Base-by-base conservation (phyloP, 176 grass and related monocot species). In the Carex parvula region DNA sequence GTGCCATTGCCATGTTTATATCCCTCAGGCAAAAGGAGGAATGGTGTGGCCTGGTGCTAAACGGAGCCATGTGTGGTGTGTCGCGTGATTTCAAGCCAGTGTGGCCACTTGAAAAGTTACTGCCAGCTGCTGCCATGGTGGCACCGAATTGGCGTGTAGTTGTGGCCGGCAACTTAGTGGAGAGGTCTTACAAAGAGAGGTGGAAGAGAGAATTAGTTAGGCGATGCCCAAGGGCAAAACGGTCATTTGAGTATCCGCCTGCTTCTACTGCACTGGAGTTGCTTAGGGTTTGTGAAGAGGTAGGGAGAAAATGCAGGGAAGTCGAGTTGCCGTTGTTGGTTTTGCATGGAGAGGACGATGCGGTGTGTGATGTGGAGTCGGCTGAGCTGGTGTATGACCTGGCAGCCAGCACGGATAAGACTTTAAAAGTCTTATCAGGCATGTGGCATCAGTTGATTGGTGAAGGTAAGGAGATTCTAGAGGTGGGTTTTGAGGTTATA, bases 401-500 rank as follows among this genome's bases (percentile, higher is more conserved):
- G 68, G 88, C 88, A 2, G 8, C 18, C 1, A 86, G 84, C 67
- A 33, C 32, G 11, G 88, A 89, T 63, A 89, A 89, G 84, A 86
- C 84, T 17, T 30, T 89, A 8, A 60, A 30, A 62, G 44, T 89
- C 7, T 24, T 89, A 9, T 46, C 84, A 0, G 84, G 66, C 15
- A 86, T 83, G 88, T 73, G 88, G 88, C 88, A 89, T 32, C 88
- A 89, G 79, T 44, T 89, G 39, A 67, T 89, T 41, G 88, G 88
- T 24, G 88, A 89, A 62, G 50, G 46, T 17, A 18, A 4, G 79
- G 79, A 89, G 70, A 78, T 50, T 11, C 22, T 86, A 3, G 88
- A 86, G 8, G 39, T 67, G 21, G 88, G 88, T 2, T 89, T 89
- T 57, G 84, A 41, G 15, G 17, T 82, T 69, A 83, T 89, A 20